Evolutionary conservation across 1,284 basidiomycete species (phyloP).

Genomic region (Naganishia albida): DNA sequence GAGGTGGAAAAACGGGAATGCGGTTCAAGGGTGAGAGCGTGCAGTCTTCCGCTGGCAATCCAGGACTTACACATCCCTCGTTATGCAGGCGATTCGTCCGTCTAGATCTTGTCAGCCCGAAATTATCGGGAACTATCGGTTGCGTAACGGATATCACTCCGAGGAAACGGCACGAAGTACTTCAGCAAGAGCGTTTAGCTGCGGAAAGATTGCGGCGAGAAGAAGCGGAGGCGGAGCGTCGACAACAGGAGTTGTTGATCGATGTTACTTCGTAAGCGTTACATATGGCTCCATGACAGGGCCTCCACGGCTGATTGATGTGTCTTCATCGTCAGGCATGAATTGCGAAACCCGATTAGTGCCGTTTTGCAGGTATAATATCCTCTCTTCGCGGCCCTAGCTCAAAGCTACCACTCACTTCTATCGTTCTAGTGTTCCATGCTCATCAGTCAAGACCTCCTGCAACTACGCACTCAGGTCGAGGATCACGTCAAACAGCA

Average conservation of each 20-base stretch:
- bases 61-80: not conserved
- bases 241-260: conserved; percentile 51
- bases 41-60: too few relatives aligned
- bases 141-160: conserved; percentile 50
- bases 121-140: conserved; percentile 42
- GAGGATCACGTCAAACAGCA: conserved; percentile 35
- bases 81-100: conserved; percentile 41
- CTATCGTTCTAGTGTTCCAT: conserved; percentile 43
- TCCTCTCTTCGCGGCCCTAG: not conserved
- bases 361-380: conserved; percentile 49
- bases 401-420: conserved; percentile 29
- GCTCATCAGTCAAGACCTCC: conserved; percentile 51
- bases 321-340: conserved; percentile 43
- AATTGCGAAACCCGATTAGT: conserved; percentile 51
- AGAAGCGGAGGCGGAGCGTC: conserved; percentile 51
- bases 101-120: conserved; percentile 40
- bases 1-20: conserved; percentile 45
- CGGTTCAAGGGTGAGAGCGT: conserved; percentile 33
- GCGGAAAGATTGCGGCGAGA: conserved; percentile 46
- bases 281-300: too few relatives aligned
- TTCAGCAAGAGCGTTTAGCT: conserved; percentile 47
- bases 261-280: conserved; percentile 49
- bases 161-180: conserved; percentile 47
- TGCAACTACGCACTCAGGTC: conserved; percentile 44
- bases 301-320: too few relatives aligned